Evolutionary conservation across 78 protist genomes (phyloP), one percentile per base, ranked within the genome.

Genomic region (Isochrysis galbana): DNA sequence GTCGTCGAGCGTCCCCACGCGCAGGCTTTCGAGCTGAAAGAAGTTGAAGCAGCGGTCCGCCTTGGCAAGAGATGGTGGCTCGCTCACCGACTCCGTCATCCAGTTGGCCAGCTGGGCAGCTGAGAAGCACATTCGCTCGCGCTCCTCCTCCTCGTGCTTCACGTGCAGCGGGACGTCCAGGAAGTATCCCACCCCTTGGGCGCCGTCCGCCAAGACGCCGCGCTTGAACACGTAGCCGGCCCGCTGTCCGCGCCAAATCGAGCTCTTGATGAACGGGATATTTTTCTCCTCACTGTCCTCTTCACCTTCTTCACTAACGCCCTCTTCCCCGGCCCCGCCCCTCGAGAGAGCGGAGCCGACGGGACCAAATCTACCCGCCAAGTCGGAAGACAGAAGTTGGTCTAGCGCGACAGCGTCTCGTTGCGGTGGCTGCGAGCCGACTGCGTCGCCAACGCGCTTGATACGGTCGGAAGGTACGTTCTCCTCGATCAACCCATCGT

Each of bases 21-120:
- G 61, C 61, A 51, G 61, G 29, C 29, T 19, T 14, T 51, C 14
- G 61, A 51, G 61, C 29, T 51, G 29, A 14, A 51, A 51, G 61
- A 51, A 14, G 61, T 11, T 7, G 74, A 61, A 61, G 74, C 23
- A 61, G 10, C 74, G 74, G 23, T 61, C 74, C 7, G 74, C 74
- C 23, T 61, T 61, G 74, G 19, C 74, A 7, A 61, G 29, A 3
- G n/a, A 23, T 32, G 74, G 74, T 32, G 74, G 29, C 74, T 61
- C 74, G n/a, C n/a, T 4, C 34, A 39, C 14, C n/a, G 10, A 3
- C 46, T 77, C 84, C 34, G 14, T 41, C 46, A 19, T 1, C 84
- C 84, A 77, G 84, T 77, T 77, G 32, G 84, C 45, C 19, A 77
- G 84, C 84, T 77, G 84, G 34, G 84, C 47, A 17, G 84, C 84